These are phyloP conservation scores for Raddia guianensis DNA, from an alignment of 176 grass and related monocot species.

Conservation along the genomic window DNA sequence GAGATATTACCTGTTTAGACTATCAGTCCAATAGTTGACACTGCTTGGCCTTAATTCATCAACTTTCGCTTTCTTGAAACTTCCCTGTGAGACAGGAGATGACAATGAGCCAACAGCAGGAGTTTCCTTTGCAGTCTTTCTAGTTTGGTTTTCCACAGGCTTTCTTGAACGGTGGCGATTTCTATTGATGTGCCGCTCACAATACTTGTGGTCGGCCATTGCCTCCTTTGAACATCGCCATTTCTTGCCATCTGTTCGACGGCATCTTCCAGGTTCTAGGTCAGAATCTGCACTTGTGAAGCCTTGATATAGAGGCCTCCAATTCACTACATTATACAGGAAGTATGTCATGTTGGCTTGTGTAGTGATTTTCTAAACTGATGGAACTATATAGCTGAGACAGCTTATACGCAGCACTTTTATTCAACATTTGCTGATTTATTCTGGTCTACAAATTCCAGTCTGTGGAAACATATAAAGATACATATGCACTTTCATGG, in stretches of 20 bases:
- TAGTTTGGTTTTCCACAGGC: slow-evolving; percentile 95
- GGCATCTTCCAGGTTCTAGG: slow-evolving; percentile 90
- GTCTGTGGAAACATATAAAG: not conserved
- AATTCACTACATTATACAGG: slow-evolving; percentile 54
- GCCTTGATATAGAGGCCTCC: slow-evolving; percentile 68
- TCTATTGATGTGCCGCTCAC: slow-evolving; percentile 94
- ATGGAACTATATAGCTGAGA: not conserved
- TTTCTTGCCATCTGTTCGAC: slow-evolving; percentile 97
- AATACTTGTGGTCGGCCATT: slow-evolving; percentile 94
- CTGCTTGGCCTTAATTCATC: slow-evolving; percentile 37
- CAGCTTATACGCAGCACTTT: not conserved
- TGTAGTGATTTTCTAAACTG: not conserved
- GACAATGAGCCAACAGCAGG: slow-evolving; percentile 32
- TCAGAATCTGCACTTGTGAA: slow-evolving; percentile 67
- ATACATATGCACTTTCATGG: not conserved
- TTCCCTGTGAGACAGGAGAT: slow-evolving; percentile 37
- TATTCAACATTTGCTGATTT: not conserved
- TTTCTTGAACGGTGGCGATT: slow-evolving; percentile 99
- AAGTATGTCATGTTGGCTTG: slow-evolving; percentile 27
- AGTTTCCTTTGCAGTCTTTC: slow-evolving; percentile 49
- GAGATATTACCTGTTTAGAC: slow-evolving; percentile 46
- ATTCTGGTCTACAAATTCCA: not conserved
- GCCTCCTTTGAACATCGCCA: slow-evolving; percentile 95
- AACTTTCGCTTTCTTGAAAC: slow-evolving; percentile 57
- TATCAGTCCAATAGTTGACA: slow-evolving; percentile 49